phyloP scores from a whole-genome alignment of 345 rosid species.

The Salix arbutifolia region DNA sequence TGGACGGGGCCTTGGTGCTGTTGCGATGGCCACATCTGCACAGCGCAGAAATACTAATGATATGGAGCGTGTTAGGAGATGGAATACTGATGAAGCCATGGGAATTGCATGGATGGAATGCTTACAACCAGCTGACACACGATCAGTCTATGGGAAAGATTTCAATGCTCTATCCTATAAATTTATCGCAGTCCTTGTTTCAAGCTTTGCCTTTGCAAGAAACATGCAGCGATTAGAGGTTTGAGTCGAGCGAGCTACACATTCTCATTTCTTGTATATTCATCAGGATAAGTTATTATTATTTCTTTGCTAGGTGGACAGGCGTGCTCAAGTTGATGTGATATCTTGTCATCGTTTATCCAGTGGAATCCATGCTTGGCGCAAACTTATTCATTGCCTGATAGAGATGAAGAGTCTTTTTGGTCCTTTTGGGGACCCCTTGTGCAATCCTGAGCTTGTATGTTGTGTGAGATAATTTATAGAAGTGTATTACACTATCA shows the following conservation, averaged over 20 bases:
- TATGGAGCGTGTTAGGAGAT: constrained; percentile 86
- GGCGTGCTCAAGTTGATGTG: constrained; percentile 78
- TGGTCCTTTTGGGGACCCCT: constrained; percentile 59
- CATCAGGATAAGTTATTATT: constrained; percentile 10
- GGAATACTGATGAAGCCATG: constrained; percentile 97
- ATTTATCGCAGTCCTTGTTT: constrained; percentile 89
- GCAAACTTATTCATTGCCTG: constrained; percentile 83
- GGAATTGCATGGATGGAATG: constrained; percentile 99
- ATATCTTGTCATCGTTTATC: constrained; percentile 49
- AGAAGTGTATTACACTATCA: background rate
- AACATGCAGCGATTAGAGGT: constrained; percentile 99
- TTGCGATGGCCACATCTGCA: constrained; percentile 99
- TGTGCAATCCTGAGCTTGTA: constrained; percentile 64
- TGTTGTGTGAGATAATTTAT: constrained; percentile 25
- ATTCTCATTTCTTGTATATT: constrained; percentile 10
- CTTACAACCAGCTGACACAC: constrained; percentile 85
- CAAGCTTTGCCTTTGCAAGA: constrained; percentile 98
- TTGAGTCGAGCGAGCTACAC: constrained; percentile 22
- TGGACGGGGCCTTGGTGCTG: constrained; percentile 98
- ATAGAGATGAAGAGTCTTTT: constrained; percentile 80
- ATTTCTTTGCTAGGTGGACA: constrained; percentile 63
- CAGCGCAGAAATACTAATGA: constrained; percentile 87
- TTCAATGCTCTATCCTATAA: constrained; percentile 92
- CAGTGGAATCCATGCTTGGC: constrained; percentile 82
- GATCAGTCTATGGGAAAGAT: constrained; percentile 95